Evolutionary conservation across 1,139 yeast genomes (phyloP), one percentile per base, ranked within the genome.

Genomic region (Pichia kudriavzevii): DNA sequence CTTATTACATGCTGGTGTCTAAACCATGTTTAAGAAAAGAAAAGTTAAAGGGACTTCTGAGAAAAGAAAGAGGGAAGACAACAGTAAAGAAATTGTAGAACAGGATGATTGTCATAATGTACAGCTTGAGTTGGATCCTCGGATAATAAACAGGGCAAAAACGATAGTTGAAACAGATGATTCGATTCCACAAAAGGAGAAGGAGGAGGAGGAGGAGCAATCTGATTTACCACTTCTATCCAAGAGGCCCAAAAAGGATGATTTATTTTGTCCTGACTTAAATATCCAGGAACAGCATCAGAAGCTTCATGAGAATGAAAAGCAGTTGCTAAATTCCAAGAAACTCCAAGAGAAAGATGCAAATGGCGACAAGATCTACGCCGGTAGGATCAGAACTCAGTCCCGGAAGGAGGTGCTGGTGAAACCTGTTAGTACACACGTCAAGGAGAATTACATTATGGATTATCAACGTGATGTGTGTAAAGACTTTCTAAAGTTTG

Each of bases 401-500:
- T 38, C 39, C 12, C 46, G 46, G 19, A 42, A 44, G 25, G 45
- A 47, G 26, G 52, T 46, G n/a, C 40, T 55, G 15, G 64, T 66
- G 10, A 56, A 63, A 41, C 65, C 63, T 29, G 55, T 61, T 2
- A 69, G 85, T 0, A 58, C 71, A 0, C 77, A 77, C 50, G 67
- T 85, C 22, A 66, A 75, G 34, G 68, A 79, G n/a, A 81, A 91
- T 1, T 75, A 84, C 1, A 64, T 79, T n/a, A 71, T 83, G 24
- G 98, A 91, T 52, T 91, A 80, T 55, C 95, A 85, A 52, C 94
- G 94, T 0, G 97, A 91, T 53, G 80, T 93, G 3, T 93, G 98
- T 55, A 93, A 91, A 52, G 97, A 93, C 56, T 93, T 73, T 57
- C 72, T 78, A 41, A 85, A 81, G 48, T 88, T 94, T 0, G 98